Conservation (phyloP, 2,329 filamentous ascomycete genomes). For the Cladophialophora bantiana region DNA sequence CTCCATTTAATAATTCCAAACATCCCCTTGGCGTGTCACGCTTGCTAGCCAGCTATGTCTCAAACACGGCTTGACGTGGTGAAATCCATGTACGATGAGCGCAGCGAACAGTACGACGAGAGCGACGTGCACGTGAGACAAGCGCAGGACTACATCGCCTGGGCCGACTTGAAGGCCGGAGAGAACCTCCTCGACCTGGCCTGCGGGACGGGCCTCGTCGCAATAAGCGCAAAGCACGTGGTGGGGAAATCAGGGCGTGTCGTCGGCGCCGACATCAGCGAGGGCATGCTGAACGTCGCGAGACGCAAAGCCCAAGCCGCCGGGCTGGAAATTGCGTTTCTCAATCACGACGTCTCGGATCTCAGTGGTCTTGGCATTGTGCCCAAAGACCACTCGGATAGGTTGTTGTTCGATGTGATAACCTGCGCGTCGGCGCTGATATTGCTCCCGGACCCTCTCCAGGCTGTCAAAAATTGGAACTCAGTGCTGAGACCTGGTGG, state of each 20-base stretch:
- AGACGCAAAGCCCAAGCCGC: slow-evolving; percentile 22
- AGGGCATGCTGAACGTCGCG: slow-evolving; percentile 52
- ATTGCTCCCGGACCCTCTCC: slow-evolving; percentile 26
- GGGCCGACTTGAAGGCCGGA: slow-evolving; percentile 41
- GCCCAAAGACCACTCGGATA: not conserved
- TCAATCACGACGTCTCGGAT: slow-evolving; percentile 29
- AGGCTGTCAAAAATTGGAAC: slow-evolving; percentile 29
- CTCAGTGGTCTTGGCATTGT: slow-evolving; percentile 14
- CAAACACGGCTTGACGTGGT: slow-evolving; percentile 23
- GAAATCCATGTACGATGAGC: slow-evolving; percentile 28
- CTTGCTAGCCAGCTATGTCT: slow-evolving; percentile 12
- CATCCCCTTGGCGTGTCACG: not conserved
- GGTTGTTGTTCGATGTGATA: slow-evolving; percentile 30
- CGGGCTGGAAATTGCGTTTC: slow-evolving; percentile 16
- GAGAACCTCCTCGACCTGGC: slow-evolving; percentile 55
- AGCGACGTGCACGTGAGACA: slow-evolving; percentile 29
- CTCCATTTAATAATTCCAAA: not conserved
- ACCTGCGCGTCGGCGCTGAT: slow-evolving; percentile 35
- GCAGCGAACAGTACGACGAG: slow-evolving; percentile 30
- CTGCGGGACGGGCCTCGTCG: slow-evolving; percentile 55
- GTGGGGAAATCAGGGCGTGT: slow-evolving; percentile 50
- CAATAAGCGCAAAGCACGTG: slow-evolving; percentile 47
- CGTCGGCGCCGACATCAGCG: slow-evolving; percentile 52
- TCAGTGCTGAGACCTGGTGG: slow-evolving; percentile 24
- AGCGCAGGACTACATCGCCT: slow-evolving; percentile 27